Percentiles rank a stretch among this genome's conserved stretches.
Conservation (phyloP, 768 basidiomycete species). For the Boletus reticuloceps region DNA sequence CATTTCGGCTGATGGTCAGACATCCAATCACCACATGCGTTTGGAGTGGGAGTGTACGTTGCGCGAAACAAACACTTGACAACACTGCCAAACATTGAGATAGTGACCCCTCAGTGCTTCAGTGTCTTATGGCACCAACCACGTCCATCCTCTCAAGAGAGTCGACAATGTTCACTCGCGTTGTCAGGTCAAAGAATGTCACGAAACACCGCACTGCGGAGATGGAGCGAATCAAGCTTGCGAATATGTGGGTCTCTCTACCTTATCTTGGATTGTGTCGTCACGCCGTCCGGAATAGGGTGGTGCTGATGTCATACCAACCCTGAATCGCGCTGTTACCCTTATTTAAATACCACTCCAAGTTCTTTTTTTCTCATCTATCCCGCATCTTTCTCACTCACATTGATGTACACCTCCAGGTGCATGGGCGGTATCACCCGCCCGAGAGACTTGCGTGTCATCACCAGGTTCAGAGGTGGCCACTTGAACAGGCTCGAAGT, state of each 20-base stretch:
- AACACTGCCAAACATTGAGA: not conserved
- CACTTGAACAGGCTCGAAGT: conserved; percentile 23
- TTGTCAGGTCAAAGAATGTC: not conserved
- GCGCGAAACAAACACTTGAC: not conserved
- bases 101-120: no score
- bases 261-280: not conserved
- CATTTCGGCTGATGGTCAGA: not conserved
- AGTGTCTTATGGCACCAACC: not conserved
- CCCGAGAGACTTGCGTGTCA: conserved; percentile 34
- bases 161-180: not conserved
- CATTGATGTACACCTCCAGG: conserved; percentile 28
- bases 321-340: conserved; percentile 4
- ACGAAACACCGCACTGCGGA: no score
- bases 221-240: no score
- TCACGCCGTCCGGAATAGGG: no score
- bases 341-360: conserved; percentile 4
- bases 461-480: conserved; percentile 38
- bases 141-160: not conserved
- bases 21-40: not conserved
- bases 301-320: conserved; percentile 20
- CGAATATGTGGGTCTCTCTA: not conserved
- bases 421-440: conserved; percentile 40
- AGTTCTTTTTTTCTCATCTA: not conserved
- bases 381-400: not conserved
- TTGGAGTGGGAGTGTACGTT: conserved; percentile 2